phyloP scores from a whole-genome alignment of 306 rosid species.

The Cercis canadensis region DNA sequence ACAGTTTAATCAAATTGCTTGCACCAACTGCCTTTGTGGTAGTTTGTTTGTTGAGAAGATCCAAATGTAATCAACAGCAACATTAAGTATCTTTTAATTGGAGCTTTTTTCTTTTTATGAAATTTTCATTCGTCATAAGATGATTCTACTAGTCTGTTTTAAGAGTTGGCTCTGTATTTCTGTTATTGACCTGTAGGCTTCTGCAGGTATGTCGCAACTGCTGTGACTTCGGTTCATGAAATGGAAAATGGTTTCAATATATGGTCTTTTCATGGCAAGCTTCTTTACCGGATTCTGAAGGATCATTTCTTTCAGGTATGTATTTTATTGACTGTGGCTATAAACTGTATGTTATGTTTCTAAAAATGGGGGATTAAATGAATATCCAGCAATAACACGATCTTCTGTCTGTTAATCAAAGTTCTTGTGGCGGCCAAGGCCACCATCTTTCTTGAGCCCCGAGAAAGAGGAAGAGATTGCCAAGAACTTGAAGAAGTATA shows the following conservation, averaged over 20 bases:
- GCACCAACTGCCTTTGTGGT: background rate
- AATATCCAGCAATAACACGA: too few species aligned
- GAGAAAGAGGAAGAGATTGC: conserved; percentile 81
- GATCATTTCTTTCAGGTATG: conserved; percentile 80
- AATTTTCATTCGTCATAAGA: background rate
- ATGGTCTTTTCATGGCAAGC: conserved; percentile 79
- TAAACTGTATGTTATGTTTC: background rate
- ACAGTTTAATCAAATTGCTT: background rate
- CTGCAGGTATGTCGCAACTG: conserved; percentile 68
- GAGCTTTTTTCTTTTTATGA: too few species aligned
- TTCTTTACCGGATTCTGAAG: conserved; percentile 61
- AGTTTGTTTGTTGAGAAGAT: background rate
- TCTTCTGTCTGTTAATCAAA: conserved; percentile 21
- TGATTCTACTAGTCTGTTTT: background rate
- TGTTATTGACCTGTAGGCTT: conserved; percentile 4
- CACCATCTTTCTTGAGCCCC: conserved; percentile 61
- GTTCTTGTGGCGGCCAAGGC: conserved; percentile 85
- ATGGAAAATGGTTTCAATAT: conserved; percentile 82
- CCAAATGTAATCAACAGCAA: background rate
- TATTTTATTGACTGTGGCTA: background rate
- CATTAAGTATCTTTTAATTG: background rate
- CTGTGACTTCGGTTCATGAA: conserved; percentile 82
- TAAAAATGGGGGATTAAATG: background rate
- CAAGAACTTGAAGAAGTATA: conserved; percentile 76
- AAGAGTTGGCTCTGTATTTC: background rate